These are phyloP conservation scores for Pleurotus eryngii DNA, from an alignment of 768 basidiomycete genomes.

Conservation along the genomic window DNA sequence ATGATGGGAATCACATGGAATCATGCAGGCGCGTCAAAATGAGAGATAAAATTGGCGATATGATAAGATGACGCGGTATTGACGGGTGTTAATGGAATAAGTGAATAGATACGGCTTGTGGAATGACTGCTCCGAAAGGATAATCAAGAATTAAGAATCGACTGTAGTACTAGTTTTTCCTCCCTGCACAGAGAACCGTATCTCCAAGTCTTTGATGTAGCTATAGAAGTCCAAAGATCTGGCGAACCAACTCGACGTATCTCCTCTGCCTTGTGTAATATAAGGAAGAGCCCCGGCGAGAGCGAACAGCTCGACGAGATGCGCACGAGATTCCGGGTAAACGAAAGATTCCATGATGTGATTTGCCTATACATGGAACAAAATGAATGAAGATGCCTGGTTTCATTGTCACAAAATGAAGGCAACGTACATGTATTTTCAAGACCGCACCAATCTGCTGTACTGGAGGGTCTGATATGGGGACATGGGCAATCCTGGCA, in stretches of 20 bases:
- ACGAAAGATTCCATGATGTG: constrained; percentile 58
- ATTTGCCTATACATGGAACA: constrained; percentile 38
- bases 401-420: background rate
- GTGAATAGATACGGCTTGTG: too few species aligned
- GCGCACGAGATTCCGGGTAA: constrained; percentile 73
- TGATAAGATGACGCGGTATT: too few species aligned
- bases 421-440: constrained; percentile 52
- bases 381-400: too few species aligned
- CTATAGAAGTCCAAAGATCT: background rate
- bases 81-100: too few species aligned
- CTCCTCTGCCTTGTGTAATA: background rate
- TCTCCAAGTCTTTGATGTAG: background rate
- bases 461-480: constrained; percentile 23
- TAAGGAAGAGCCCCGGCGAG: constrained; percentile 38
- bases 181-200: background rate
- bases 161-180: too few species aligned
- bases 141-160: too few species aligned
- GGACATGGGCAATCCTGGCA: constrained; percentile 16
- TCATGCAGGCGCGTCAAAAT: too few species aligned
- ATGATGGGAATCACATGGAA: too few species aligned
- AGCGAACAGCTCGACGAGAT: constrained; percentile 55
- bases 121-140: too few species aligned
- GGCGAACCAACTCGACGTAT: background rate
- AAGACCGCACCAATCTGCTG: constrained; percentile 51
- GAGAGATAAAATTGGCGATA: too few species aligned